A percentile compares a stretch with the other conserved stretches of the same genome.
Conservation (phyloP, 2,329 filamentous ascomycete species). For the Colletotrichum musae region DNA sequence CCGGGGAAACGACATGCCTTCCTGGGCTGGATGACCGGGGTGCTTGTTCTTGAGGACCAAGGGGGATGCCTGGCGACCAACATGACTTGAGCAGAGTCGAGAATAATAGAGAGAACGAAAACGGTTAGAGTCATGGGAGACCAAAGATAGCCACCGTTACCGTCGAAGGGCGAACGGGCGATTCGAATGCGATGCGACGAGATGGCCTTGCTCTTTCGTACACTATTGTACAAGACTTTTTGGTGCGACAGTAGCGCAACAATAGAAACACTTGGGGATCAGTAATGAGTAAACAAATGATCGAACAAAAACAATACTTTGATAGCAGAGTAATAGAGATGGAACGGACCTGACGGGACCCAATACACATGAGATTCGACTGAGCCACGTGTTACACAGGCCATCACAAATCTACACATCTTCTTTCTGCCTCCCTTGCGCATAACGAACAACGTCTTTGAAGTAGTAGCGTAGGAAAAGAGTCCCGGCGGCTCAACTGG, state of each 20-base stretch:
- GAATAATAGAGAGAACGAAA: neutral
- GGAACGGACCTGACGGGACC: no score
- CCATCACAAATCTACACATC: no score
- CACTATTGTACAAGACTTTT: no score
- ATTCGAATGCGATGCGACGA: neutral
- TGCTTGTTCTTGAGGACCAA: no score
- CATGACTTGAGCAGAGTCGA: slow-evolving; percentile 10
- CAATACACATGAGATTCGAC: no score
- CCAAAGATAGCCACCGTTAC: neutral
- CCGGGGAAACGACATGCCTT: slow-evolving; percentile 23
- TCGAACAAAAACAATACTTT: no score
- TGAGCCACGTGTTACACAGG: no score
- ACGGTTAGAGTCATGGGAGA: slow-evolving; percentile 9
- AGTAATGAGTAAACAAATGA: no score
- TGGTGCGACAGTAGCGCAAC: neutral
- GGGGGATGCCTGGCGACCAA: neutral
- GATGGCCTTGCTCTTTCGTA: neutral
- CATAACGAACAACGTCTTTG: no score
- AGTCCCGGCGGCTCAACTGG: neutral
- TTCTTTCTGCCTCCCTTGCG: no score
- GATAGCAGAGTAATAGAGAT: no score
- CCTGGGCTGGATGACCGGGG: neutral
- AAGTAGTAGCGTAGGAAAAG: no score
- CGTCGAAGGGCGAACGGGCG: slow-evolving; percentile 4
- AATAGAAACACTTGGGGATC: neutral